These are phyloP conservation scores for Cyclotella sp. DNA, from an alignment of 108 stramenopile genomes.

Conservation along the genomic window DNA sequence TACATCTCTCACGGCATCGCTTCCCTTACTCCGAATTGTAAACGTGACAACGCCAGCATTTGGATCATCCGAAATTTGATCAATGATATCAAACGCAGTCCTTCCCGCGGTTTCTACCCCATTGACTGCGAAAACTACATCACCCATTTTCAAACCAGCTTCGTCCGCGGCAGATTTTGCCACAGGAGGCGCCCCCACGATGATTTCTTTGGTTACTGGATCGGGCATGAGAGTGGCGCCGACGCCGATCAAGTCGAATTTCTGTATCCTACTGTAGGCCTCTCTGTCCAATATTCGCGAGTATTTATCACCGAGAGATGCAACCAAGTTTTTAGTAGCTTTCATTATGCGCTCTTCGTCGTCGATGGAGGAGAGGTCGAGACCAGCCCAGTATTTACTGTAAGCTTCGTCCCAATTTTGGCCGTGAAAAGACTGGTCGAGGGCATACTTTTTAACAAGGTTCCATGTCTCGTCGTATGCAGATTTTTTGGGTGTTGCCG, in stretches of 20 bases:
- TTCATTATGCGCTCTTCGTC: slow-evolving; percentile 60
- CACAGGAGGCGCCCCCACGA: slow-evolving; percentile 85
- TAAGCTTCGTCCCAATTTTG: slow-evolving; percentile 60
- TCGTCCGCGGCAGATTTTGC: slow-evolving; percentile 66
- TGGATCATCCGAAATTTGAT: slow-evolving; percentile 83
- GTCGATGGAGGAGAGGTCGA: slow-evolving; percentile 24
- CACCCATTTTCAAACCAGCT: slow-evolving; percentile 75
- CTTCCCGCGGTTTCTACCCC: slow-evolving; percentile 71
- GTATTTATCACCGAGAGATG: slow-evolving; percentile 82
- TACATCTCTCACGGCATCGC: slow-evolving; percentile 47
- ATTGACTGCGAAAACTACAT: slow-evolving; percentile 80
- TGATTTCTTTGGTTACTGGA: slow-evolving; percentile 59
- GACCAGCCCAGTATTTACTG: slow-evolving; percentile 27
- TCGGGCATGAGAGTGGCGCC: slow-evolving; percentile 86
- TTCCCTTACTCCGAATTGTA: slow-evolving; percentile 53
- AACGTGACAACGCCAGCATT: slow-evolving; percentile 72
- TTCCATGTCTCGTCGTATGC: slow-evolving; percentile 82
- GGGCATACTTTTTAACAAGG: slow-evolving; percentile 77
- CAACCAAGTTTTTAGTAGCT: slow-evolving; percentile 67
- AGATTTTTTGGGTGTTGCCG: slow-evolving; percentile 16
- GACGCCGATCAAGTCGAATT: slow-evolving; percentile 89
- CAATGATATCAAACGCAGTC: slow-evolving; percentile 88
- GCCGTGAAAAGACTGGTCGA: slow-evolving; percentile 73
- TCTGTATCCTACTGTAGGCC: slow-evolving; percentile 78
- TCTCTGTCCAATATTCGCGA: slow-evolving; percentile 69